Evolutionary conservation across 805 yeast genomes (phyloP).

Genomic region (Geotrichum ghanense): DNA sequence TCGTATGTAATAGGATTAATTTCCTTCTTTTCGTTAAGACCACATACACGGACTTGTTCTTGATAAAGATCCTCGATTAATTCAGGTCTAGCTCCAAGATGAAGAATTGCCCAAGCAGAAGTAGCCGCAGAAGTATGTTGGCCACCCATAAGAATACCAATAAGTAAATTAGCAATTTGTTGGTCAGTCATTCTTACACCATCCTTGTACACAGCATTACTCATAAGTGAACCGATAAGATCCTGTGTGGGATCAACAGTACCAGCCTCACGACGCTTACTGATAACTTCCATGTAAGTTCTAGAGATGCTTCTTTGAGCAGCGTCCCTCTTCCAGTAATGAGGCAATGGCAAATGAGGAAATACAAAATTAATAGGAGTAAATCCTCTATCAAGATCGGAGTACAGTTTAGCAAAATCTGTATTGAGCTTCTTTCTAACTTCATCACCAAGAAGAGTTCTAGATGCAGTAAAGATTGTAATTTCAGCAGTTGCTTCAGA

Average conservation of each 20-base stretch:
- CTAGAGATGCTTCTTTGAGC: conserved; percentile 76
- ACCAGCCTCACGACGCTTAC: conserved; percentile 58
- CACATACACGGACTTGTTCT: conserved; percentile 59
- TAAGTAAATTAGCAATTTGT: conserved; percentile 85
- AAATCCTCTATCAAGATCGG: conserved; percentile 94
- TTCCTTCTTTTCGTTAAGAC: conserved; percentile 18
- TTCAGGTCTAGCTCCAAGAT: conserved; percentile 77
- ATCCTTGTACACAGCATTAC: conserved; percentile 76
- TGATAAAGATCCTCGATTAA: conserved; percentile 69
- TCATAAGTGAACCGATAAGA: conserved; percentile 78
- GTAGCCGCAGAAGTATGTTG: conserved; percentile 97
- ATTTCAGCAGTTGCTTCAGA: conserved; percentile 85
- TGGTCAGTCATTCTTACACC: conserved; percentile 91
- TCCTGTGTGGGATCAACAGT: conserved; percentile 71
- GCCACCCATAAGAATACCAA: conserved; percentile 98
- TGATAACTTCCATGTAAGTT: conserved; percentile 73
- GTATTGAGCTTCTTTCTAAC: conserved; percentile 74
- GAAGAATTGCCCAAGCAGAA: conserved; percentile 88
- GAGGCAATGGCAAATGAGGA: conserved; percentile 84
- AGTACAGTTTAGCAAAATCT: conserved; percentile 72
- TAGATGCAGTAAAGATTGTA: conserved; percentile 92
- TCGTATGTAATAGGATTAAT: conserved; percentile 61
- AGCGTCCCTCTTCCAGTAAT: conserved; percentile 70
- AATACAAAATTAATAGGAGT: conserved; percentile 93
- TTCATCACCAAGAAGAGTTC: conserved; percentile 85